Percentiles rank a stretch among this genome's conserved stretches.
Evolutionary conservation across 495 filamentous ascomycete species (phyloP).

Genomic region (Choiromyces venosus): DNA sequence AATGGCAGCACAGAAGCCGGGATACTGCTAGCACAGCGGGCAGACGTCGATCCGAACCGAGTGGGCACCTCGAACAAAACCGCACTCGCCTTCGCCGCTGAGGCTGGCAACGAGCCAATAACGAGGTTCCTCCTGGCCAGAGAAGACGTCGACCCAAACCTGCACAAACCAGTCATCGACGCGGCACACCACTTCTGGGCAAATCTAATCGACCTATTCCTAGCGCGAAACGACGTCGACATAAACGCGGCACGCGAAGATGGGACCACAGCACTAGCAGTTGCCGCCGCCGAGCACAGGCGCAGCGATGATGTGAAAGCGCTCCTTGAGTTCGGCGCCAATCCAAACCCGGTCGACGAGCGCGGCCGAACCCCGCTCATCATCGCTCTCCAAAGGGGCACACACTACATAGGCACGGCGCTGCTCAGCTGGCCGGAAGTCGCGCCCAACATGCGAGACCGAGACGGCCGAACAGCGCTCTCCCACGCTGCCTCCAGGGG

Average conservation of each 20-base stretch:
- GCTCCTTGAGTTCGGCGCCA: too few species aligned
- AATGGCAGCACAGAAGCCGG: constrained; percentile 35
- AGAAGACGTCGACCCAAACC: constrained; percentile 14
- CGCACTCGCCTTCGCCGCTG: constrained; percentile 45
- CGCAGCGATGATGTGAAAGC: too few species aligned
- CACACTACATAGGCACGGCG: neutral
- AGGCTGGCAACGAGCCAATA: constrained; percentile 43
- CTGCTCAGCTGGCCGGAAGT: neutral
- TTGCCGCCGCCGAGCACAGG: too few species aligned
- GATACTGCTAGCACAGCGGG: constrained; percentile 29
- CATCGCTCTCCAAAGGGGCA: neutral
- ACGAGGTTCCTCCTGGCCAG: constrained; percentile 17
- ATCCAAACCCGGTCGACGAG: neutral
- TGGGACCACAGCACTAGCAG: neutral
- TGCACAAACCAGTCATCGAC: neutral
- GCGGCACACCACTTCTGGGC: neutral
- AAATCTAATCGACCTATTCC: neutral
- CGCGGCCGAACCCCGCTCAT: neutral
- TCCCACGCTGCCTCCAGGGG: neutral
- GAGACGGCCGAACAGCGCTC: neutral
- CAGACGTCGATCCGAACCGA: constrained; percentile 19
- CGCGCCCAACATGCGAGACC: neutral
- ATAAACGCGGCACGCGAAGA: too few species aligned
- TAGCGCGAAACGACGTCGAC: neutral
- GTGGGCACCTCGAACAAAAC: constrained; percentile 37